phyloP scores from a whole-genome alignment of 306 rosid genomes.

The Glycine soja region DNA sequence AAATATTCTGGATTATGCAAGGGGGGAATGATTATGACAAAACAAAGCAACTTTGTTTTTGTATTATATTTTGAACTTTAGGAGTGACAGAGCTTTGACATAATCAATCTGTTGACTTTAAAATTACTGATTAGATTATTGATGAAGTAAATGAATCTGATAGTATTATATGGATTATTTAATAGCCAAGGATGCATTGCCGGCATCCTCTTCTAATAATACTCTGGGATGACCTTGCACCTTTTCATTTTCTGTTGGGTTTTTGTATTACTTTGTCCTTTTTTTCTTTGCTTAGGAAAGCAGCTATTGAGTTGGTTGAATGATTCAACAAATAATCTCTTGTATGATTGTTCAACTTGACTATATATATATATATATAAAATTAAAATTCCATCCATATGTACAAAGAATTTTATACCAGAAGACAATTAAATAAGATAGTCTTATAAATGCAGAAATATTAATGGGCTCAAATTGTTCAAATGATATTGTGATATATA shows the following conservation, averaged over 20 bases:
- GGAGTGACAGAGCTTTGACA: constrained; percentile 1
- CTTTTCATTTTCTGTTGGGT: not conserved
- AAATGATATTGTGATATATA: constrained; percentile 17
- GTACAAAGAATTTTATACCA: not conserved
- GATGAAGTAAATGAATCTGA: constrained; percentile 14
- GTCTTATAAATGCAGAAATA: constrained; percentile 16
- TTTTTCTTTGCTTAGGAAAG: constrained; percentile 15
- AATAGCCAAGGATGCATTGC: constrained; percentile 4
- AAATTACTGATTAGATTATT: constrained; percentile 20
- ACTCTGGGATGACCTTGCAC: not conserved
- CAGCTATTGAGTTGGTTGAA: constrained; percentile 14
- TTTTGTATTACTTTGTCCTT: not conserved
- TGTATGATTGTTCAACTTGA: not conserved
- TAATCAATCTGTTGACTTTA: not conserved
- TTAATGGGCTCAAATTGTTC: constrained; percentile 16
- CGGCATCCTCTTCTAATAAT: not conserved
- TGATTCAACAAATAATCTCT: constrained; percentile 13
- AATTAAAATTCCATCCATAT: constrained; percentile 7
- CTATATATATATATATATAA: not conserved
- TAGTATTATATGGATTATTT: constrained; percentile 10
- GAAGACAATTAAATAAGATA: constrained; percentile 19
- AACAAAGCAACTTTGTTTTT: not conserved
- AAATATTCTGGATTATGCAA: constrained; percentile 9
- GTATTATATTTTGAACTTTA: constrained; percentile 5
- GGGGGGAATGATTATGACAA: constrained; percentile 6